Base-by-base conservation (phyloP, 805 yeast species). In the Pichia thaimueangensis region DNA sequence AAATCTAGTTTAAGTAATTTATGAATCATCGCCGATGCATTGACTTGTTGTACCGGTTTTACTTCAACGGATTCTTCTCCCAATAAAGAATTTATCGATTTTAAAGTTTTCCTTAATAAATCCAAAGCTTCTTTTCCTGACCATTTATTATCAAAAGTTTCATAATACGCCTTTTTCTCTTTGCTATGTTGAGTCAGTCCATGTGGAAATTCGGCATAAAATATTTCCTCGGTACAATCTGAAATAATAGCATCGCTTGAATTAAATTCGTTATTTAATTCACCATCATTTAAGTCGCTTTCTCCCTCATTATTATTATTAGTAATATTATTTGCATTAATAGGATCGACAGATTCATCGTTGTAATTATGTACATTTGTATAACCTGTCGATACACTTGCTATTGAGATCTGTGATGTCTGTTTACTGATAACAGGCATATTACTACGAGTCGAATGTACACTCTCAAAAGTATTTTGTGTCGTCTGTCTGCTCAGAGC, bases 141-240 rank as follows among this genome's bases (percentile, higher is more conserved):
- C 85, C 86, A 77, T 0, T 75, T 65, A 35, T 66, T 56, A 24
- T 65, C 63, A 31, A 80, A 54, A 3, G 80, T 70, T 3, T 74
- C 68, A 46, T 72, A 71, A 29, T 61, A 59, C 0, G 80, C 76
- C 25, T 68, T 59, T 47, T 81, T 80, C 13, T 75, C 73, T 35
- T 68, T 70, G 2, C 82, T 78, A 38, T 67, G 73, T 15, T 55
- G 52, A 0, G 85, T 74, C 85, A 80, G 78, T 3, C 86, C 86
- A 1, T 68, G 58, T 5, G 82, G 82, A 11, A 68, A 70, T 21
- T 57, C 64, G 6, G 84, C 78, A 41, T 74, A 58, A 29, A 64
- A 52, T 38, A 76, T 56, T 29, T 67, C 70, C 29, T 66, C 63
- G n/a, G 56, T 66, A 21, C 56, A 32, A 12, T 37, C 23, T 12